These are phyloP conservation scores for Pseudocercospora pini-densiflorae DNA, from an alignment of 2,329 filamentous ascomycete genomes.

Conservation along the genomic window DNA sequence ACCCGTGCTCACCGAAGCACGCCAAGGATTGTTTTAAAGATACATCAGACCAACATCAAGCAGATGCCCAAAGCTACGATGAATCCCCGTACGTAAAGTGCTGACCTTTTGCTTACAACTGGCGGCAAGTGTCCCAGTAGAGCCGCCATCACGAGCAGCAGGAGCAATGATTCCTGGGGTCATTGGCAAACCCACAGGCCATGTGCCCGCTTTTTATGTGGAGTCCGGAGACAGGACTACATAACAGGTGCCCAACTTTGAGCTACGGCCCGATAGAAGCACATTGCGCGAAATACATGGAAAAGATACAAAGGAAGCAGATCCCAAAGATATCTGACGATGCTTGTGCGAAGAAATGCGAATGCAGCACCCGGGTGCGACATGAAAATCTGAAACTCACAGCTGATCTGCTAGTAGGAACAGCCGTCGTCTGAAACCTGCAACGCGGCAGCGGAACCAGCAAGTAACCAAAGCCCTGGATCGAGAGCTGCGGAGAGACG, in stretches of 20 bases:
- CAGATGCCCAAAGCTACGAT: conserved; percentile 8
- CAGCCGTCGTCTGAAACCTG: not conserved
- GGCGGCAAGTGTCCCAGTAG: not conserved
- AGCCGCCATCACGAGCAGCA: not conserved
- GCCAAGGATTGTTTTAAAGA: conserved; percentile 6
- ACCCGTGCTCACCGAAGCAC: not conserved
- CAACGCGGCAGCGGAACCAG: conserved; percentile 7
- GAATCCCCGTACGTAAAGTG: not conserved
- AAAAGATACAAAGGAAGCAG: not conserved
- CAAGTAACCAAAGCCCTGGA: conserved; percentile 12
- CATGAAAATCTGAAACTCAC: conserved; percentile 10
- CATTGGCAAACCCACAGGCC: conserved; percentile 3
- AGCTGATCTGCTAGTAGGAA: conserved; percentile 2
- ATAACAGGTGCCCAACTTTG: not conserved
- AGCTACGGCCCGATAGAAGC: conserved; percentile 2
- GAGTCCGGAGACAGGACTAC: conserved; percentile 10
- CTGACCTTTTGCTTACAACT: conserved; percentile 1
- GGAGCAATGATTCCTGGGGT: conserved; percentile 2
- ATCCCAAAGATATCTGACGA: not conserved
- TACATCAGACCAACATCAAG: not conserved
- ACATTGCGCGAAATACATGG: not conserved
- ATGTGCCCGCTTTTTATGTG: conserved; percentile 12
- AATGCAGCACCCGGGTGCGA: not conserved
- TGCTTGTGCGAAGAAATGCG: conserved; percentile 1
- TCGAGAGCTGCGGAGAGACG: conserved; percentile 8